A percentile compares a stretch with the other conserved stretches of the same genome.
These are phyloP conservation scores for Fusarium redolens DNA, from an alignment of 2,329 filamentous ascomycete species.

Conservation along the genomic window DNA sequence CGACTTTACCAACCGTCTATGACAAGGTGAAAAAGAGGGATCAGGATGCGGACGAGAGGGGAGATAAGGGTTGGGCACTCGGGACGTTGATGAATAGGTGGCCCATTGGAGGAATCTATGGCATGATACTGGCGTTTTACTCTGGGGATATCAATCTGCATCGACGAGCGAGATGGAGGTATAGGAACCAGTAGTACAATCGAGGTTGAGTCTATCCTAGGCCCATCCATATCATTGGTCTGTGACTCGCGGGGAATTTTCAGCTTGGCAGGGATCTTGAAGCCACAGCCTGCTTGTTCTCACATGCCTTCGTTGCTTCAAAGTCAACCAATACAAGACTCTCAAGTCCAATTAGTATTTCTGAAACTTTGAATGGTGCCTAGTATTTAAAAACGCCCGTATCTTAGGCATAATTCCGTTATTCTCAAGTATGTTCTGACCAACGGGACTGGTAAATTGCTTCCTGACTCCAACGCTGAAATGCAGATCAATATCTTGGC, in stretches of 20 bases:
- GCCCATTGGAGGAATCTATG: conserved; percentile 37
- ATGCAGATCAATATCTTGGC: neutral
- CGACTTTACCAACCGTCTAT: conserved; percentile 69
- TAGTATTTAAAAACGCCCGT: neutral
- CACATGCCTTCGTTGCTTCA: neutral
- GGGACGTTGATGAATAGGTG: conserved; percentile 16
- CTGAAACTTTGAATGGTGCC: accelerated
- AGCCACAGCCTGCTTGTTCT: neutral
- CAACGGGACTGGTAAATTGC: neutral
- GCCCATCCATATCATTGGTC: too few species aligned
- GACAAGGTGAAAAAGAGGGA: conserved; percentile 72
- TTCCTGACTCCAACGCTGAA: neutral
- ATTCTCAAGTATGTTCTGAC: neutral
- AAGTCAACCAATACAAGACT: neutral
- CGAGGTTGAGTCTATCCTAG: accelerated
- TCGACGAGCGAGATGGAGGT: conserved; percentile 25
- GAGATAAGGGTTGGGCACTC: neutral
- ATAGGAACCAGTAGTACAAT: neutral
- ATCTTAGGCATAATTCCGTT: too few species aligned
- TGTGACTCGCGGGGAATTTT: neutral
- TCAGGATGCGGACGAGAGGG: conserved; percentile 34
- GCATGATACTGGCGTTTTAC: conserved; percentile 32
- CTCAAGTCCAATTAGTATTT: neutral
- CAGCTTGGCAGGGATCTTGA: neutral
- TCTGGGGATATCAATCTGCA: conserved; percentile 36